Conservation (phyloP, 192 early-diverging fungal genomes). For the Backusella mclennaniae region DNA sequence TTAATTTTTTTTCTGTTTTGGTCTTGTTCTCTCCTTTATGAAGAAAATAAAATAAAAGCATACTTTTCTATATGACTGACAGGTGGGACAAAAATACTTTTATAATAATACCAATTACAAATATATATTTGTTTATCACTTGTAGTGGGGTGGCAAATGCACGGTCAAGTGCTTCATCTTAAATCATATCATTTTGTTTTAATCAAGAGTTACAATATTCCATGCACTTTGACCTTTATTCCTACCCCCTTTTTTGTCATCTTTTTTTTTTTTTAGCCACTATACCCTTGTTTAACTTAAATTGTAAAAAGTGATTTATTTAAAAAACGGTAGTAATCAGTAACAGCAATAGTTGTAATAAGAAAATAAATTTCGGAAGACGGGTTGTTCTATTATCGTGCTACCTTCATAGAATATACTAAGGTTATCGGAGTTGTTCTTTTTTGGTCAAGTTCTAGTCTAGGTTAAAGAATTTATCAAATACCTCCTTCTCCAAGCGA, state of each 20-base stretch:
- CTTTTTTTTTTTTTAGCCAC: neutral
- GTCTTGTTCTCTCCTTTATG: neutral
- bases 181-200: neutral
- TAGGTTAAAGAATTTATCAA: neutral
- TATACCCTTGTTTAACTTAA: neutral
- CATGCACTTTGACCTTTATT: neutral
- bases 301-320: neutral
- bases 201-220: neutral
- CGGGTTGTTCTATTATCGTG: neutral
- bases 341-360: neutral
- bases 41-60: neutral
- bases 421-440: neutral
- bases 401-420: neutral
- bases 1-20: neutral
- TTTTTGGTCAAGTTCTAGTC: neutral
- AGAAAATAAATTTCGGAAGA: neutral
- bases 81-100: neutral
- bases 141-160: neutral
- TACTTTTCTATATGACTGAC: neutral
- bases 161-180: neutral
- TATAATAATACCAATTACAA: neutral
- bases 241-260: neutral
- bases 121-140: neutral
- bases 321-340: neutral
- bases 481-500: neutral